Base-by-base conservation (phyloP, 148 eudicot genomes). In the Arbutus unedo region DNA sequence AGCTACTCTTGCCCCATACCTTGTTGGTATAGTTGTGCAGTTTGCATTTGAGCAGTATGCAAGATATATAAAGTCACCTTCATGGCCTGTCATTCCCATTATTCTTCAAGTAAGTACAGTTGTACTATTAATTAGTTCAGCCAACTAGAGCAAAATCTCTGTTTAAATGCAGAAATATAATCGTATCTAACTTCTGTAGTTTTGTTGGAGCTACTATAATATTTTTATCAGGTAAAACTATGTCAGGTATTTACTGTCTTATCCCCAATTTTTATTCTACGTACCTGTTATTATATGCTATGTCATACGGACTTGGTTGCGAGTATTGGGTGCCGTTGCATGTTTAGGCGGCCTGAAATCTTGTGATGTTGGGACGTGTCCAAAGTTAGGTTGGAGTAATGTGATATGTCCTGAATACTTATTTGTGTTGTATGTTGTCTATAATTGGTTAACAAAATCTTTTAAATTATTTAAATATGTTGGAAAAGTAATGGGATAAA, bases 1-100 rank as follows among this genome's bases (percentile, higher is more conserved):
- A 51, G 99, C 99, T 87, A 91, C 99, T 81, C 93, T 96, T 49
- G 98, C 99, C 76, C 99, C 99, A n/a, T 96, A 96, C 86, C 93
- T 96, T 89, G 99, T 96, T 82, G 99, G 99, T 56, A 94, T 96
- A 54, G 92, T 96, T 85, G 95, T 96, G 50, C 99, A 94, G 86
- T 94, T 92, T 82, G 93, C 97, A 53, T 96, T 96, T 71, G 98
- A 96, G 97, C 99, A 92, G 86, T 96, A 94, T 86, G 93, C 99
- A 76, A 88, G 90, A 88, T 89, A 89, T 83, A 31, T 79, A 2
- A 90, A 88, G 81, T 96, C 98, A 19, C 97, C 99, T 78, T 94
- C 99, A 53, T 88, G 92, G 93, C 90, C 94, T 78, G 97, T 91
- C 86, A 93, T 96, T 91, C 98, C 98, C 11, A 79, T 94, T 73